phyloP scores from a whole-genome alignment of 176 grass and related monocot species.

The Oryza rufipogon region DNA sequence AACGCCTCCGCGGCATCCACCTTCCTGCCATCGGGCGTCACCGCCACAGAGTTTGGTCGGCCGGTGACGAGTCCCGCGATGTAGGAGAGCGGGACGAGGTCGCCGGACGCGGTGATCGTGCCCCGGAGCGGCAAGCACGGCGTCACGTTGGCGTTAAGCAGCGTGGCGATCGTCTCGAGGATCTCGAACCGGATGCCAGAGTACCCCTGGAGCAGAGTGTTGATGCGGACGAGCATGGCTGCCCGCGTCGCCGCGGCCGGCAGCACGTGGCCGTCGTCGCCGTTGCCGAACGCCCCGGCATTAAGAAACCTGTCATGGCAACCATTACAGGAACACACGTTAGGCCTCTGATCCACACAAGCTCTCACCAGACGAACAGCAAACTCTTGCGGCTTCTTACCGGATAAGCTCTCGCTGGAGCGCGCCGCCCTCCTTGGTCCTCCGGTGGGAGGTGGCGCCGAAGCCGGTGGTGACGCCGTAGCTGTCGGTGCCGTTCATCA shows the following conservation, averaged over 20 bases:
- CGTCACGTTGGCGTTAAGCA: constrained; percentile 82
- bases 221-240: constrained; percentile 91
- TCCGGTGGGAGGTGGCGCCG: constrained; percentile 68
- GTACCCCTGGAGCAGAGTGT: constrained; percentile 87
- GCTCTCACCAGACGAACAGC: neutral
- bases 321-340: neutral
- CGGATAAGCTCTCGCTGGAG: constrained; percentile 39
- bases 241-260: constrained; percentile 59
- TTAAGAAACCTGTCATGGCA: constrained; percentile 15
- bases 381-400: neutral
- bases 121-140: constrained; percentile 84
- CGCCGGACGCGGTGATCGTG: constrained; percentile 84
- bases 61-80: constrained; percentile 79
- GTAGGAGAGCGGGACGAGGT: constrained; percentile 83
- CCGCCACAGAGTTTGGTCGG: constrained; percentile 59
- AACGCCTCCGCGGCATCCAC: constrained; percentile 58
- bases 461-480: constrained; percentile 75
- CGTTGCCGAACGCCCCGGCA: constrained; percentile 71
- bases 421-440: constrained; percentile 65
- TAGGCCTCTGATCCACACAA: neutral
- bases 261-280: constrained; percentile 61
- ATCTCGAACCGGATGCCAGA: constrained; percentile 92
- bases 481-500: constrained; percentile 64
- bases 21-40: constrained; percentile 36
- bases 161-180: constrained; percentile 66